Percentiles rank a stretch among this genome's conserved stretches.
Evolutionary conservation across 1,139 yeast species (phyloP).

Genomic region (Scheffersomyces insectosa): DNA sequence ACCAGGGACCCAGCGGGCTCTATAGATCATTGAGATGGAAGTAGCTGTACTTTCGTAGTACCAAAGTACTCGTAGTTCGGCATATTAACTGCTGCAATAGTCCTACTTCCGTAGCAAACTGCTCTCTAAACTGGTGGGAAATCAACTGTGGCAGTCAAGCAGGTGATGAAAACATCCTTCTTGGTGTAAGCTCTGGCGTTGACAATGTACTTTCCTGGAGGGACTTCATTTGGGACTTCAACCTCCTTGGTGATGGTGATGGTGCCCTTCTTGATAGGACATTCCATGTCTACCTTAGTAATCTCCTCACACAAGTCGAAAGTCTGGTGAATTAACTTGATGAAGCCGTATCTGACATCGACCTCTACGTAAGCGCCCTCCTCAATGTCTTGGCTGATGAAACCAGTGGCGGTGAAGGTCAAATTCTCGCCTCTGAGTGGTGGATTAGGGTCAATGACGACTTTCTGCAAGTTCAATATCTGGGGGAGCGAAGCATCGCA

Average conservation of each 20-base stretch:
- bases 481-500: conserved; percentile 72
- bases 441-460: conserved; percentile 78
- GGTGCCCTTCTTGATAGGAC: conserved; percentile 76
- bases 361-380: conserved; percentile 93
- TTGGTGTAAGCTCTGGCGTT: conserved; percentile 85
- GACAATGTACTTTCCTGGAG: conserved; percentile 89
- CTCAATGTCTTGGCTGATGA: conserved; percentile 51
- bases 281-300: conserved; percentile 73
- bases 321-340: conserved; percentile 79
- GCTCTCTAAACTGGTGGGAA: conserved; percentile 39
- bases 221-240: conserved; percentile 88
- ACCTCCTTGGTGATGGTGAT: conserved; percentile 69
- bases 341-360: conserved; percentile 89
- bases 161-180: conserved; percentile 78
- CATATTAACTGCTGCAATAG: too few relatives aligned
- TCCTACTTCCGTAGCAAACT: too few relatives aligned
- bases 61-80: too few relatives aligned
- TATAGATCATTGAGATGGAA: too few relatives aligned
- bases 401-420: conserved; percentile 75
- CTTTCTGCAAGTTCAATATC: conserved; percentile 57
- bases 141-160: conserved; percentile 78
- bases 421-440: conserved; percentile 80
- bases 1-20: too few relatives aligned
- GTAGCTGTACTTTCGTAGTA: too few relatives aligned
- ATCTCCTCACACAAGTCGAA: conserved; percentile 89